Conservation (phyloP, 192 early-diverging fungal genomes). For the Chytriomyces confervae region DNA sequence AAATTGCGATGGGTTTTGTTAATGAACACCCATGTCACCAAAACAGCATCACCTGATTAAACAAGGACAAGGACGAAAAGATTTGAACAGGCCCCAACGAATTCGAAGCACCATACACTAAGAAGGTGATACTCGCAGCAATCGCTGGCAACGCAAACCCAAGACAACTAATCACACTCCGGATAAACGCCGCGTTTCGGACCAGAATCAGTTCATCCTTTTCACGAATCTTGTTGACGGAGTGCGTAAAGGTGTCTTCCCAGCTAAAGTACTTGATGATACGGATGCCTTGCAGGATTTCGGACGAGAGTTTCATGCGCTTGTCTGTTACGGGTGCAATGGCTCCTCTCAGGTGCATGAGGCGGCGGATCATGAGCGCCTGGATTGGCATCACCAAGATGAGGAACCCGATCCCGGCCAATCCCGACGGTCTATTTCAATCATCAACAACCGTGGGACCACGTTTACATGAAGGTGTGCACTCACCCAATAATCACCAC, state of each 20-base stretch:
- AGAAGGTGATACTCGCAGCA: conserved; percentile 44
- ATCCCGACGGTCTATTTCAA: neutral
- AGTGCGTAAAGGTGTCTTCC: conserved; percentile 66
- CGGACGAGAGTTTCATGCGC: conserved; percentile 74
- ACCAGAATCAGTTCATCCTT: conserved; percentile 38
- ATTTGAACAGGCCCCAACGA: conserved; percentile 25
- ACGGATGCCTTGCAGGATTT: conserved; percentile 73
- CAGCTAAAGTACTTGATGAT: conserved; percentile 80
- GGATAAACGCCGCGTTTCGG: conserved; percentile 8
- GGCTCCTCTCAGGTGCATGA: conserved; percentile 44
- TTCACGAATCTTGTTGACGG: conserved; percentile 59
- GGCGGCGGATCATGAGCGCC: conserved; percentile 39
- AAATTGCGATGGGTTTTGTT: conserved; percentile 19
- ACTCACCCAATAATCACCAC: conserved; percentile 24
- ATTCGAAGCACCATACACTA: conserved; percentile 42
- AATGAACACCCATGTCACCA: no score
- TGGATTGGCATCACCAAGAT: conserved; percentile 36
- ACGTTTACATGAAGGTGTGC: neutral
- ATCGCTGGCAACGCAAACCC: conserved; percentile 58
- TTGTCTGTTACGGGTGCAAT: conserved; percentile 68
- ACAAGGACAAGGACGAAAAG: conserved; percentile 57
- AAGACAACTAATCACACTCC: conserved; percentile 11
- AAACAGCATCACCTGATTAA: conserved; percentile 31
- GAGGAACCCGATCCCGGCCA: conserved; percentile 15
- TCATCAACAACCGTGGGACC: conserved; percentile 36